Conservation (phyloP, 83 land plant genomes). For the Larix sibirica region DNA sequence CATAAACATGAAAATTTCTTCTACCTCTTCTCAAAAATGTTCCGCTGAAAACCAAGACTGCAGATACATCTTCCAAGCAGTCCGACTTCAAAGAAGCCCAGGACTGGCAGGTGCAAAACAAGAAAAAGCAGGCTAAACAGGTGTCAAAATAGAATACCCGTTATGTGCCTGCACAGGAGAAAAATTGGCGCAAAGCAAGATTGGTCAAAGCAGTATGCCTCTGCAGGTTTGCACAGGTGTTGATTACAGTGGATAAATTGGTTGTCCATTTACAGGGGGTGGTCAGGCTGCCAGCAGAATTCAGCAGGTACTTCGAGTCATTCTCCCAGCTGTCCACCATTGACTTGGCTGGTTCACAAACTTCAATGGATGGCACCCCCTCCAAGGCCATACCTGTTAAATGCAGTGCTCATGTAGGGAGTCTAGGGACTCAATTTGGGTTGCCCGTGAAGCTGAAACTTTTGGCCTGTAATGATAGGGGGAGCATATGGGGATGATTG, state of each 20-base stretch:
- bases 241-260: not conserved
- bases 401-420: not conserved
- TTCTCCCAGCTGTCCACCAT: not conserved
- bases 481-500: not conserved
- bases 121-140: not conserved
- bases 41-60: not conserved
- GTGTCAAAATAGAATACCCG: not conserved
- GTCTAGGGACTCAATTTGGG: not conserved
- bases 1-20: not conserved
- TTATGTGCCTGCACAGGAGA: not conserved
- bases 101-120: not conserved
- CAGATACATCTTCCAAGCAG: not conserved
- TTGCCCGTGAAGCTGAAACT: not conserved
- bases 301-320: not conserved
- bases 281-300: not conserved
- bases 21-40: not conserved
- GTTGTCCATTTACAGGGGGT: not conserved
- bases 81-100: not conserved
- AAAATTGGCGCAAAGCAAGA: not conserved
- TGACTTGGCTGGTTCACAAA: not conserved
- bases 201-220: not conserved
- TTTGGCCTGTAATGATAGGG: not conserved
- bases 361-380: not conserved
- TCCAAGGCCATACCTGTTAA: not conserved
- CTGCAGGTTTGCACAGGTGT: not conserved